Base-by-base conservation (phyloP, 1,139 yeast genomes). In the Nakaseomyces bracarensis region DNA sequence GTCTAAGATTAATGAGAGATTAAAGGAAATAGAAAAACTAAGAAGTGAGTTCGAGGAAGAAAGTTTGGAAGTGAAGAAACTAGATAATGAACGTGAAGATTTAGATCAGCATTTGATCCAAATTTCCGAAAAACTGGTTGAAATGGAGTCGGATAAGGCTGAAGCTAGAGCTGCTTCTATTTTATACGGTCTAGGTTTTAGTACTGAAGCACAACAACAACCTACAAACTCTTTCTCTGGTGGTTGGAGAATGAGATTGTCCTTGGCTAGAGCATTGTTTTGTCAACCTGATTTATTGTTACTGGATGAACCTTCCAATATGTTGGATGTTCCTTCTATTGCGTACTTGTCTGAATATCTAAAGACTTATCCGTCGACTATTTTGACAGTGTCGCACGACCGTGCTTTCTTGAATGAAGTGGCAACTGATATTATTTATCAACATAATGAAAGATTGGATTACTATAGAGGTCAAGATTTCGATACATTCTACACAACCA, bases 171-270 rank as follows among this genome's bases (percentile, higher is more conserved):
- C 98, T 9, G 96, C 97, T 3, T 80, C 94, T n/a, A 91, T 91
- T 49, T 70, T 91, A 48, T 84, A 66, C 51, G 98, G 98, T 61
- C 72, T 91, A 46, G 98, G 98, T 46, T 91, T 91, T 70, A 81
- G 95, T 39, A 77, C 78, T 50, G 95, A 84, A 57, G 75, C 96
- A 5, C 98, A 91, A 63, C 68, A 70, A 41, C 71, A 71, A 46
- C 79, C 96, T 19, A 87, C 97, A 9, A 89, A 86, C 54, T 75
- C 91, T 26, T 91, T 91, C 64, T 87, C 96, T 43, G 98, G 98
- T 75, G 98, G 98, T 79, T 91, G 98, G 98, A 82, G 98, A 75
- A 91, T 91, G 98, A 82, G 98, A 71, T 74, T 91, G 52, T 85
- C 97, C n/a, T 74, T 91, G 49, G 98, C 98, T 2, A 78, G 98